These are phyloP conservation scores for Poa pratensis DNA, from an alignment of 176 grass and related monocot species.

Conservation along the genomic window DNA sequence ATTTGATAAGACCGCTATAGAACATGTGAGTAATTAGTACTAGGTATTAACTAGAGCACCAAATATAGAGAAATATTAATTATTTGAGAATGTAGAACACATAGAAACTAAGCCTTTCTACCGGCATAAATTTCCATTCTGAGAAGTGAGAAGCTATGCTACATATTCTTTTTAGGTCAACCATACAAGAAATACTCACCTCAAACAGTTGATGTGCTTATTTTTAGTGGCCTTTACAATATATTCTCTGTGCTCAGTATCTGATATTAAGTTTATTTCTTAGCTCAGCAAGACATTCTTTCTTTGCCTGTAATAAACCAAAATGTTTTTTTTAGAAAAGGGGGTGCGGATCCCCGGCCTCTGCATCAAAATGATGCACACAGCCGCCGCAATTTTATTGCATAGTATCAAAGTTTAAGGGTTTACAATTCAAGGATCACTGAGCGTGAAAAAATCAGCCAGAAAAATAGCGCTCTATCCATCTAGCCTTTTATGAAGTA, in stretches of 20 bases:
- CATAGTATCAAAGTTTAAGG: too few species aligned
- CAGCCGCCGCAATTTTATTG: too few species aligned
- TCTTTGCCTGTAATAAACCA: conserved; percentile 46
- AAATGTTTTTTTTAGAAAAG: too few species aligned
- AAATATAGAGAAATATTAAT: conserved; percentile 27
- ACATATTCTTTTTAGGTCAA: background rate
- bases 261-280: conserved; percentile 71
- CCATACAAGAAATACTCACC: conserved; percentile 35
- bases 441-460: too few species aligned
- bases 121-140: conserved; percentile 13
- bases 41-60: conserved; percentile 10
- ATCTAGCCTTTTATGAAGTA: too few species aligned
- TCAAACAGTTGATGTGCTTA: conserved; percentile 56
- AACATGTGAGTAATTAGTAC: background rate
- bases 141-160: background rate
- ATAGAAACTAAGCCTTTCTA: background rate
- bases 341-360: too few species aligned
- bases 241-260: conserved; percentile 63
- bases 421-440: too few species aligned
- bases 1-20: background rate
- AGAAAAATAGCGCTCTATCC: too few species aligned
- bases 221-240: conserved; percentile 57
- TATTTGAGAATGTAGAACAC: conserved; percentile 15
- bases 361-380: too few species aligned
- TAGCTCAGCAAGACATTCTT: conserved; percentile 54